These are phyloP conservation scores for Wickerhamiella parazyma DNA, from an alignment of 805 yeast genomes.

Conservation along the genomic window DNA sequence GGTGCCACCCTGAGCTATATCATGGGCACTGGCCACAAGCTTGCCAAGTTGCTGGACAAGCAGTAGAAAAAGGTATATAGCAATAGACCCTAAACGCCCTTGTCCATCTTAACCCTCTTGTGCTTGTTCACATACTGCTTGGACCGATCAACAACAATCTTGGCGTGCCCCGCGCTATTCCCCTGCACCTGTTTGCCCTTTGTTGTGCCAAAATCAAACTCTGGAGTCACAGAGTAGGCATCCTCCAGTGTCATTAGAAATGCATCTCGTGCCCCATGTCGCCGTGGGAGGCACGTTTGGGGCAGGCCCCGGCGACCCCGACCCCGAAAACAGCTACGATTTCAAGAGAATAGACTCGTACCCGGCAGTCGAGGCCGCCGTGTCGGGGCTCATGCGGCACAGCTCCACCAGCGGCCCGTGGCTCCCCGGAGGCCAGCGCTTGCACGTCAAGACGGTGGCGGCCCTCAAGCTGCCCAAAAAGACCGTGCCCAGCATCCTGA, in stretches of 20 bases:
- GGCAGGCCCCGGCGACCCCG: neutral
- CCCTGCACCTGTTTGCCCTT: constrained; percentile 4
- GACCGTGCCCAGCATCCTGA: constrained; percentile 24
- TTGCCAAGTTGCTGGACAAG: constrained; percentile 21
- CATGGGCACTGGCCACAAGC: constrained; percentile 63
- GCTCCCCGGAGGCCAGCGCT: constrained; percentile 7
- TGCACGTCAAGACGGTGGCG: neutral
- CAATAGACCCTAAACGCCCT: neutral
- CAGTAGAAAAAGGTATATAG: neutral
- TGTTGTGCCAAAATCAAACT: neutral
- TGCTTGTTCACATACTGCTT: constrained; percentile 1
- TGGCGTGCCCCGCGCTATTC: constrained; percentile 3
- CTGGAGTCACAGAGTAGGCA: neutral
- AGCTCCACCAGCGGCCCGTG: constrained; percentile 6
- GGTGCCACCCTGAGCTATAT: constrained; percentile 48
- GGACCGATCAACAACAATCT: neutral
- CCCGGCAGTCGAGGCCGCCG: neutral
- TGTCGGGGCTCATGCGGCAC: neutral
- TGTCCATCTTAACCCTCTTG: neutral
- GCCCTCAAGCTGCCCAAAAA: constrained; percentile 3
- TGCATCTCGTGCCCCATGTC: constrained; percentile 7
- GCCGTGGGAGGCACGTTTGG: constrained; percentile 2
- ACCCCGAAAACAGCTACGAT: neutral
- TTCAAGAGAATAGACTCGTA: neutral
- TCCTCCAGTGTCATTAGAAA: neutral